These are phyloP conservation scores for Cyberlindnera euphorbiae DNA, from an alignment of 805 yeast genomes.

Conservation along the genomic window DNA sequence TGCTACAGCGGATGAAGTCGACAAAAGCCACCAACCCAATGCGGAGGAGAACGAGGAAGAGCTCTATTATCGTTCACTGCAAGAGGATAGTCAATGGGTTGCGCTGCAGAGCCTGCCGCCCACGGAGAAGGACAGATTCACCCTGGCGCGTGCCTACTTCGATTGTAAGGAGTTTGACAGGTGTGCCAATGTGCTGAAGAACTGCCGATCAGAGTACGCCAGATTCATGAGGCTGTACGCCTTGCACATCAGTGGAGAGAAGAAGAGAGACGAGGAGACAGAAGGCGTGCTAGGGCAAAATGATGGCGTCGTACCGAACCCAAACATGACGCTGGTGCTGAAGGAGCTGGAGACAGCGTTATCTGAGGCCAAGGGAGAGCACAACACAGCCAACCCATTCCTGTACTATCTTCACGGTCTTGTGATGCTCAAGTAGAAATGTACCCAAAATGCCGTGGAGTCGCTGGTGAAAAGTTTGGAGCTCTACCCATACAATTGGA, in stretches of 20 bases:
- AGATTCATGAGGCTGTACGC: slow-evolving; percentile 66
- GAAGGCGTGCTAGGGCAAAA: slow-evolving; percentile 56
- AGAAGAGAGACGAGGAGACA: slow-evolving; percentile 60
- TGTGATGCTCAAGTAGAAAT: slow-evolving; percentile 57
- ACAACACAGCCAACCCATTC: slow-evolving; percentile 43
- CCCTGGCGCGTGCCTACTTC: slow-evolving; percentile 70
- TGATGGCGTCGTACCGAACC: slow-evolving; percentile 29
- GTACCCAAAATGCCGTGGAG: slow-evolving; percentile 54
- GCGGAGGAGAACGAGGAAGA: slow-evolving; percentile 19
- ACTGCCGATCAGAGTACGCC: slow-evolving; percentile 47
- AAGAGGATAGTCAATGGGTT: neutral
- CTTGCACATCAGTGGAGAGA: slow-evolving; percentile 71
- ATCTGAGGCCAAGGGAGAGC: slow-evolving; percentile 12
- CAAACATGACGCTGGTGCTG: slow-evolving; percentile 30
- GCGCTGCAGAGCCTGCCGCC: slow-evolving; percentile 7
- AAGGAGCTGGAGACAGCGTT: slow-evolving; percentile 45
- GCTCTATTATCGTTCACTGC: slow-evolving; percentile 6
- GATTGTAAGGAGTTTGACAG: slow-evolving; percentile 82
- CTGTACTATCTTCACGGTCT: slow-evolving; percentile 71
- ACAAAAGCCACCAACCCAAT: neutral
- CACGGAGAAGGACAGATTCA: slow-evolving; percentile 40
- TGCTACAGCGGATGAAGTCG: no score
- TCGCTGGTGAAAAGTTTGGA: slow-evolving; percentile 56
- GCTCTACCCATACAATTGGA: slow-evolving; percentile 84
- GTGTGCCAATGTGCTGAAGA: slow-evolving; percentile 54